These are phyloP conservation scores for Penicillium mononematosum DNA, from an alignment of 495 filamentous ascomycete species.

Conservation along the genomic window DNA sequence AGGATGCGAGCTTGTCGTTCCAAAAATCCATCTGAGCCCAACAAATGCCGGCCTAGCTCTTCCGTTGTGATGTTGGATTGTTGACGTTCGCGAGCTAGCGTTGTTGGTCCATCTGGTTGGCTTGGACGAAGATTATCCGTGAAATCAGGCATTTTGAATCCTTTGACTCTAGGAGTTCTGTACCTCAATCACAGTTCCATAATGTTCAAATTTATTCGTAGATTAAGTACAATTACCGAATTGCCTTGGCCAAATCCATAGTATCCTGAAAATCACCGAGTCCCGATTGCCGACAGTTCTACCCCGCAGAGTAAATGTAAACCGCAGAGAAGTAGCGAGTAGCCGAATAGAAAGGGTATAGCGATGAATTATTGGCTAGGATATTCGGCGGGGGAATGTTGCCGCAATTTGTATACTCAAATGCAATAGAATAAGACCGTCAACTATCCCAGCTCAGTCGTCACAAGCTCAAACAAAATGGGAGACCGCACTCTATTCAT, in stretches of 20 bases:
- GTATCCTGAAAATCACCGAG: slow-evolving; percentile 17
- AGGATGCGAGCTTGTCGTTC: slow-evolving; percentile 43
- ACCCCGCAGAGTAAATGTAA: slow-evolving; percentile 16
- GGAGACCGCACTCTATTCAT: slow-evolving; percentile 27
- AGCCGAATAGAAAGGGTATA: slow-evolving; percentile 19
- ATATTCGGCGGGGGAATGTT: background rate
- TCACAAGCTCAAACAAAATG: slow-evolving; percentile 9
- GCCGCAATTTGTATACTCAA: background rate
- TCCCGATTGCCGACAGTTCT: slow-evolving; percentile 26
- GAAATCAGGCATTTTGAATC: slow-evolving; percentile 44
- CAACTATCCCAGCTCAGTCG: background rate
- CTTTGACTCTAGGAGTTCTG: background rate
- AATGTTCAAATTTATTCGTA: background rate
- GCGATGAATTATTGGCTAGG: slow-evolving; percentile 15
- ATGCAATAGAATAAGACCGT: background rate
- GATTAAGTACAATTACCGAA: too few species aligned
- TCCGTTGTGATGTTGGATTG: slow-evolving; percentile 37
- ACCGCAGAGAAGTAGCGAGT: slow-evolving; percentile 27
- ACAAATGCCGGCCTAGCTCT: slow-evolving; percentile 41
- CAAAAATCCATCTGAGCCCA: slow-evolving; percentile 41
- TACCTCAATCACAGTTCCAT: background rate
- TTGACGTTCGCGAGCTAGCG: slow-evolving; percentile 38
- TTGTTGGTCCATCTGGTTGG: slow-evolving; percentile 36
- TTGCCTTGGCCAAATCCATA: slow-evolving; percentile 3
- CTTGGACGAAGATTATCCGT: slow-evolving; percentile 44